Evolutionary conservation across 139 green algal species (phyloP).

Genomic region (Tetratostichococcus sp.): DNA sequence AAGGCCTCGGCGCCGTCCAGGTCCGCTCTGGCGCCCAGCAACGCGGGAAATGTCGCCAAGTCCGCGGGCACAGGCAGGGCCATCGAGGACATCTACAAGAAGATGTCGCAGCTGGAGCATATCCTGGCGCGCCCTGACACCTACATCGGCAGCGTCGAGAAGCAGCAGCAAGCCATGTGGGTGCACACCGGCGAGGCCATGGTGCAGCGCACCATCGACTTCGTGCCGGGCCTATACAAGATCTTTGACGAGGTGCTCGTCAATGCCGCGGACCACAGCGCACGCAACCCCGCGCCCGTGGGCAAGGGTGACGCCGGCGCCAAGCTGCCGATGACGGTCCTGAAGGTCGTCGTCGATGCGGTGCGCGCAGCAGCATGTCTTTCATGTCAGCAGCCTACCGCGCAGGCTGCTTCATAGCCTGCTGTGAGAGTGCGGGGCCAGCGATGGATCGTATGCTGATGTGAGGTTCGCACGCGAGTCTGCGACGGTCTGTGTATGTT

Average conservation of each 20-base stretch:
- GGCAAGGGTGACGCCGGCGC: no score
- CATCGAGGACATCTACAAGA: conserved; percentile 98
- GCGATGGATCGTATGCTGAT: no score
- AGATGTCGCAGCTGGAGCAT: conserved; percentile 97
- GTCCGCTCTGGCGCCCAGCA: neutral
- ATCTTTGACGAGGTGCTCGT: conserved; percentile 99
- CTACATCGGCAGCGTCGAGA: conserved; percentile 92
- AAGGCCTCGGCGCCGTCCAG: neutral
- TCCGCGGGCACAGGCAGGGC: neutral
- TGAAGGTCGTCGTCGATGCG: conserved; percentile 80
- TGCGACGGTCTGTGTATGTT: no score
- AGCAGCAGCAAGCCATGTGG: conserved; percentile 83
- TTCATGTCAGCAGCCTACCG: neutral
- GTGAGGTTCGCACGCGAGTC: no score
- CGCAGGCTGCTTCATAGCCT: neutral
- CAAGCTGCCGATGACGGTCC: conserved; percentile 73
- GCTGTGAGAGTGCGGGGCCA: no score
- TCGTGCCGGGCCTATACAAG: conserved; percentile 97
- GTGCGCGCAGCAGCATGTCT: conserved; percentile 32
- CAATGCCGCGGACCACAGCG: conserved; percentile 99
- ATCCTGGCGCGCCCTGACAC: conserved; percentile 97
- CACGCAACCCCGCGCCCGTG: conserved; percentile 60
- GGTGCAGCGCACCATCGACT: conserved; percentile 59
- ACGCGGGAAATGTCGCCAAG: neutral
- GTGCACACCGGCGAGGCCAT: conserved; percentile 82